These are phyloP conservation scores for Dalbergia cochinchinensis DNA, from an alignment of 306 rosid species.

Conservation along the genomic window DNA sequence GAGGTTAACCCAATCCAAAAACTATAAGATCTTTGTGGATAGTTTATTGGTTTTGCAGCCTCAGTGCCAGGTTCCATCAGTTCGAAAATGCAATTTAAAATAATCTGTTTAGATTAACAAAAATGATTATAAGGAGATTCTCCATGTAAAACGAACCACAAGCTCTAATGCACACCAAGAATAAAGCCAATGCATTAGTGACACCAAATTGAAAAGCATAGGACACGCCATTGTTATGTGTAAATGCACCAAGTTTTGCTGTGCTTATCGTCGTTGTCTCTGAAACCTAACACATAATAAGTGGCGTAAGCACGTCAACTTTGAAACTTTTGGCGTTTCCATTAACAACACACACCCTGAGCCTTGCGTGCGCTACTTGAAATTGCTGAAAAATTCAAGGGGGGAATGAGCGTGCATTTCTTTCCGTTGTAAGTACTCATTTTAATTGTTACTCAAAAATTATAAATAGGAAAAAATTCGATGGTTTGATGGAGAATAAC, in stretches of 20 bases:
- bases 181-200: slow-evolving; percentile 47
- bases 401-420: too few species aligned
- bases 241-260: slow-evolving; percentile 40
- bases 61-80: slow-evolving; percentile 26
- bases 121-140: slow-evolving; percentile 45
- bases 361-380: too few species aligned
- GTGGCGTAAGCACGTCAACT: slow-evolving; percentile 58
- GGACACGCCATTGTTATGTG: slow-evolving; percentile 41
- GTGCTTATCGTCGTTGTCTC: slow-evolving; percentile 49
- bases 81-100: slow-evolving; percentile 13
- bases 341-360: slow-evolving; percentile 12
- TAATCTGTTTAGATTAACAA: background rate
- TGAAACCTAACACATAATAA: slow-evolving; percentile 51
- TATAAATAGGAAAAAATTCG: too few species aligned
- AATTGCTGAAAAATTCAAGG: too few species aligned
- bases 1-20: slow-evolving; percentile 25
- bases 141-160: slow-evolving; percentile 41
- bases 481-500: too few species aligned
- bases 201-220: slow-evolving; percentile 45
- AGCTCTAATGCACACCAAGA: slow-evolving; percentile 41
- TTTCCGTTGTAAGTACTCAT: too few species aligned
- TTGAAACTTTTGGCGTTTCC: slow-evolving; percentile 51
- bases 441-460: too few species aligned
- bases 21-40: background rate
- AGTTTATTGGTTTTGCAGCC: slow-evolving; percentile 6